phyloP scores from a whole-genome alignment of 176 grass and related monocot species.

The Dendrocalamus sinicus region DNA sequence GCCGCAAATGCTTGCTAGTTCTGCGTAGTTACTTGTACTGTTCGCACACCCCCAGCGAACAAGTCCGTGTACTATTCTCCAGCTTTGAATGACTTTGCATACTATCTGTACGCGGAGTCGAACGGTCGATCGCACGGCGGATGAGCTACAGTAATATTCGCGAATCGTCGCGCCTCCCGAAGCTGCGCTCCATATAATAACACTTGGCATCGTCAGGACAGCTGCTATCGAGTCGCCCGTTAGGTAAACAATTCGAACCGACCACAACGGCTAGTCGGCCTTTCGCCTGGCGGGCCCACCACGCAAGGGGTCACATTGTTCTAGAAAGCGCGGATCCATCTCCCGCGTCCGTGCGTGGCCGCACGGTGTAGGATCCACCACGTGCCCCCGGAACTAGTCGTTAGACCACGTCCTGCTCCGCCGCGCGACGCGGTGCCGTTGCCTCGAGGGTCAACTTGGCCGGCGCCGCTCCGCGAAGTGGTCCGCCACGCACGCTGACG shows the following conservation, averaged over 20 bases:
- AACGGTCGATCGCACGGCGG: not conserved
- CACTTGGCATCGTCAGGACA: constrained; percentile 26
- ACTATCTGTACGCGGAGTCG: not conserved
- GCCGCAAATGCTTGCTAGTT: too few relatives aligned
- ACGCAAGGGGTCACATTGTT: not conserved
- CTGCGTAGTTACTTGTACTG: too few relatives aligned
- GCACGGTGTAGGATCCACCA: not conserved
- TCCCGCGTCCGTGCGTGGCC: not conserved
- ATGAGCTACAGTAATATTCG: not conserved
- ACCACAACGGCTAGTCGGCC: constrained; percentile 56
- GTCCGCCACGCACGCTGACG: not conserved
- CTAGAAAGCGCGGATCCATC: not conserved
- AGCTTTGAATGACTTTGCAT: not conserved
- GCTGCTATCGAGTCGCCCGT: not conserved
- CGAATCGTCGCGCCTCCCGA: not conserved
- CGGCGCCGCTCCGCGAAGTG: not conserved
- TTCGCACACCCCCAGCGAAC: too few relatives aligned
- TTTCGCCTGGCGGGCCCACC: not conserved
- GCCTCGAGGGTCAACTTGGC: not conserved
- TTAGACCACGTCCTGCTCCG: not conserved
- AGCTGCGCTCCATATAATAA: not conserved
- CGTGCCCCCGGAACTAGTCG: constrained; percentile 44
- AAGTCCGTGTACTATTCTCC: not conserved
- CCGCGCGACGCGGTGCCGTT: constrained; percentile 23
- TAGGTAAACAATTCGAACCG: constrained; percentile 29